phyloP scores from a whole-genome alignment of 768 basidiomycete species.

The Clitopilus passeckerianus region DNA sequence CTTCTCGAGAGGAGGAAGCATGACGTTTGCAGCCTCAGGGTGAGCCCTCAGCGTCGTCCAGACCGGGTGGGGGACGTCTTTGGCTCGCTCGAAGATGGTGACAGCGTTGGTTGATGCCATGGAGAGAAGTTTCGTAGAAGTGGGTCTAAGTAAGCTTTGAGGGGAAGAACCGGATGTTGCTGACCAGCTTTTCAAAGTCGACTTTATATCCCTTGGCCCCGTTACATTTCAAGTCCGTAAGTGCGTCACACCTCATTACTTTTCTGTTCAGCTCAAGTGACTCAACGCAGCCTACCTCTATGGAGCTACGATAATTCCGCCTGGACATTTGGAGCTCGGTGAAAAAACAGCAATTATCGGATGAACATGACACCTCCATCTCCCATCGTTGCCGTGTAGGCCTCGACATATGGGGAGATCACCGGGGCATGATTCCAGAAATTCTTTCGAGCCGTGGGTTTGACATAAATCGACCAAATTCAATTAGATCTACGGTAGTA shows the following conservation, averaged over 20 bases:
- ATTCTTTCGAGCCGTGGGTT: neutral
- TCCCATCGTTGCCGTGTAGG: neutral
- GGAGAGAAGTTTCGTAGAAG: neutral
- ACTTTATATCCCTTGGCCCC: neutral
- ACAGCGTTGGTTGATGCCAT: neutral
- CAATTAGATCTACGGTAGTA: neutral
- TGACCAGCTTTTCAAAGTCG: neutral
- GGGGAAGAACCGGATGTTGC: too few relatives aligned
- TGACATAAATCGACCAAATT: too few relatives aligned
- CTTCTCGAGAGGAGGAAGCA: slow-evolving; percentile 33
- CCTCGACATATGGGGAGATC: neutral
- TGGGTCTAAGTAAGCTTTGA: too few relatives aligned
- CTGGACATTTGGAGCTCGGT: neutral
- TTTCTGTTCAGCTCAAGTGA: neutral
- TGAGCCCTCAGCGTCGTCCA: slow-evolving; percentile 29
- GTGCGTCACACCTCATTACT: neutral
- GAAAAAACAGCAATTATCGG: neutral
- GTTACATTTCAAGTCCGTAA: neutral
- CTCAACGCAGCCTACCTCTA: neutral
- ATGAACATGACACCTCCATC: neutral
- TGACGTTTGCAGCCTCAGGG: slow-evolving; percentile 33
- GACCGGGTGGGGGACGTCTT: slow-evolving; percentile 29
- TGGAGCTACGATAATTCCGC: neutral
- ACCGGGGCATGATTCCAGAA: neutral
- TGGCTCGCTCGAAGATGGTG: slow-evolving; percentile 20